Evolutionary conservation across 495 filamentous ascomycete species (phyloP), one percentile per base, ranked within the genome.

Genomic region (Lepidopterella palustris): DNA sequence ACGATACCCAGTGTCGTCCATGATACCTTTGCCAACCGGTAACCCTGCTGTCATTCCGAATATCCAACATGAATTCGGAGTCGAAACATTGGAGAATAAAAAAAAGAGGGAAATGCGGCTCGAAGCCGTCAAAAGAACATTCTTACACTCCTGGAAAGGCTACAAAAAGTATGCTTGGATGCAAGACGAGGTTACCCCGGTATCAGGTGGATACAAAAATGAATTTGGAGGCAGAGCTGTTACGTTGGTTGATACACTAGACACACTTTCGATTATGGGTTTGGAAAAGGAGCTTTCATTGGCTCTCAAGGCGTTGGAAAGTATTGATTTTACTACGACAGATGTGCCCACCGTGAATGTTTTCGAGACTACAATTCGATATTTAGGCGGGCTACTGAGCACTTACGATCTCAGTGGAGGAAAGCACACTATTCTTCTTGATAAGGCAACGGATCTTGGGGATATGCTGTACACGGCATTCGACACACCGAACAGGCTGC

Each of bases 131-230:
- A 87, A 81, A 64, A 70, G 81, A 40, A 80, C 81, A 0, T 93
- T 95, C 61, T 52, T 77, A 28, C 84, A 84, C 64, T 80, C 85
- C 8, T 96, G 90, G 89, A 78, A 78, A 5, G 84, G 83, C 42
- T 96, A 96, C 62, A 86, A 82, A 64, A 68, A 81, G 9, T 74
- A 87, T 72, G 91, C 90, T 0, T 95, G 89, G 88, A 69, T 83
- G 59, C 81, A 86, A 52, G 91, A 96, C 65, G 90, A 95, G 57
- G 73, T 95, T 13, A 77, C 76, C 23, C 91, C 91, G 0, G 65
- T 90, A 1, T 82, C 79, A 9, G 84, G 81, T 6, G 72, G 72
- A 9, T 80, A 71, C 27, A 78, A 75, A 24, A 68, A 69, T 29
- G 48, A 52, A 9, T 74, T 74, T 61, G 66, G 72, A 5, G 72